Base-by-base conservation (phyloP, 2,329 filamentous ascomycete genomes). In the Ophiostoma ulmi region DNA sequence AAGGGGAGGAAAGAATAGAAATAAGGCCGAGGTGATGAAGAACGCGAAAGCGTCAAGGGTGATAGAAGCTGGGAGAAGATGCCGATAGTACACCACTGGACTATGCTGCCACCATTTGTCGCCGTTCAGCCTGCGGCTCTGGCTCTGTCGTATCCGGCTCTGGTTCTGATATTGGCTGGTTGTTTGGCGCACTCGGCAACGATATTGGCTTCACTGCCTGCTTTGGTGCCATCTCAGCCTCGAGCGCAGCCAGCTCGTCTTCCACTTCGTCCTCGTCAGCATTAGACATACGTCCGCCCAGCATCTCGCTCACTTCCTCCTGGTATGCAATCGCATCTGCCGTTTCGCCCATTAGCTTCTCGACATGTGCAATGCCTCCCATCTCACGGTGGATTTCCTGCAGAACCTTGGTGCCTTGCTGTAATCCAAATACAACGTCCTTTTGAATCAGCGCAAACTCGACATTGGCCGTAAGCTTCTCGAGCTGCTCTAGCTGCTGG, bases 221-320 rank as follows among this genome's bases (percentile, higher is more conserved):
- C 36, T 14, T 39, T 20, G 72, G 71, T 5, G 79, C 78, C 36
- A 82, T 70, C 75, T 94, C 88, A 58, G 83, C 84, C 79, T 94
- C 91, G 74, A 99, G 84, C 0, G 89, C 90, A 70, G 91, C 92
- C 69, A 99, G 83, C 81, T 99, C 95, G 77, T 97, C 94, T 78
- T 99, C 95, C 44, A 99, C 95, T 77, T 97, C 95, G 77, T 98
- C 94, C 80, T 99, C 95, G 80, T 99, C 95, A 76, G 96, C 91
- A 77, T 93, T 95, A 17, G 93, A 92, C 83, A 99, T 94, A 75
- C 90, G 88, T 14, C 91, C 91, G 44, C 90, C 91, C 2, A 99
- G 87, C 86, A 97, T 91, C 68, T 97, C 92, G 80, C 90, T 95
- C 75, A 99, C 87, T 83, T 99, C 94, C 91, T 97, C 86, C 79